A percentile compares a stretch with the other conserved stretches of the same genome.
Evolutionary conservation across 306 rosid species (phyloP).

Genomic region (Lathyrus tuberosus): DNA sequence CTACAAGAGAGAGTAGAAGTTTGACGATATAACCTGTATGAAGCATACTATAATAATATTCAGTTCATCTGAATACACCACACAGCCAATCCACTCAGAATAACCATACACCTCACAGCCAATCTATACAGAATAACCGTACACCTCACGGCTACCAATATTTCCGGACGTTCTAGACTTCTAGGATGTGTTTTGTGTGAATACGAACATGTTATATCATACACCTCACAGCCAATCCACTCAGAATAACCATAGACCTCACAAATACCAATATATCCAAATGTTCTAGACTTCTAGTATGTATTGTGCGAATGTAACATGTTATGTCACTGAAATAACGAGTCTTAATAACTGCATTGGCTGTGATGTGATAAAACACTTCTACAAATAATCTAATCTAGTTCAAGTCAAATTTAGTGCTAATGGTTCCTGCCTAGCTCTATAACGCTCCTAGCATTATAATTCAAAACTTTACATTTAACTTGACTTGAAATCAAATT

Average conservation of each 20-base stretch:
- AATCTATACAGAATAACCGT: not conserved
- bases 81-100: not conserved
- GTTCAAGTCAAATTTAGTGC: not conserved
- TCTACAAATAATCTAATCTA: not conserved
- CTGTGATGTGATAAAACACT: not conserved
- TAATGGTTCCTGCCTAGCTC: not conserved
- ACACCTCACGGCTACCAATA: not conserved
- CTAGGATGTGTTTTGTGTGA: too few relatives aligned
- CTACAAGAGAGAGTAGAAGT: not conserved
- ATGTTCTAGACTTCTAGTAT: not conserved
- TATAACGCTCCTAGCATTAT: not conserved
- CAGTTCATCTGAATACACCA: not conserved
- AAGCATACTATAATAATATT: constrained; percentile 1
- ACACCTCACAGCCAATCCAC: not conserved
- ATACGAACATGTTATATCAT: too few relatives aligned
- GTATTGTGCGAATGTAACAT: not conserved
- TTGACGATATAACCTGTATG: not conserved
- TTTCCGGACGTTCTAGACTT: not conserved
- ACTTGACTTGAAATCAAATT: not conserved
- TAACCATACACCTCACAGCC: not conserved
- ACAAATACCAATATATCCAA: not conserved
- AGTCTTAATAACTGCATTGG: not conserved
- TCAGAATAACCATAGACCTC: not conserved
- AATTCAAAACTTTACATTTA: not conserved
- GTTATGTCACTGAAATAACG: not conserved